A percentile compares a stretch with the other conserved stretches of the same genome.
Conservation (phyloP, 2,329 filamentous ascomycete genomes). For the Clarireedia monteithiana region DNA sequence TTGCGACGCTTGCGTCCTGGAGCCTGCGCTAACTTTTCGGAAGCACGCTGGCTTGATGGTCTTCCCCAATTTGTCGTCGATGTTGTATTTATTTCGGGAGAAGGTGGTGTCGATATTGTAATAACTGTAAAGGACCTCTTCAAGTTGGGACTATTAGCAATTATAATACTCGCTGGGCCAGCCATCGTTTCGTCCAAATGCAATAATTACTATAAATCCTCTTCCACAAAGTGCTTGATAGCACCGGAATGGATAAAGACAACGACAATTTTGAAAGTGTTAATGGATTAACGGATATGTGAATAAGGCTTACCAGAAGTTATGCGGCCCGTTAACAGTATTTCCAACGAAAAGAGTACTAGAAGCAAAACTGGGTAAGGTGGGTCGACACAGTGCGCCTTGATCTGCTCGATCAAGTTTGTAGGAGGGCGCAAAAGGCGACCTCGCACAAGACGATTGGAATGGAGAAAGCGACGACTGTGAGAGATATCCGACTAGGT, state of each 20-base stretch:
- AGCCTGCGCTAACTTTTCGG: slow-evolving; percentile 12
- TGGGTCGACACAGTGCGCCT: background rate
- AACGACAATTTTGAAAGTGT: background rate
- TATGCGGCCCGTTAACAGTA: background rate
- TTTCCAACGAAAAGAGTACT: background rate
- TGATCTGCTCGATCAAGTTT: background rate
- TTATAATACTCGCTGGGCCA: slow-evolving; percentile 16
- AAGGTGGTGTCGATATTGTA: slow-evolving; percentile 14
- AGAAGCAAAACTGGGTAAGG: background rate
- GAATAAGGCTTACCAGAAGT: slow-evolving; percentile 1
- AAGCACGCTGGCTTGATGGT: background rate
- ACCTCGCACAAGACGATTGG: slow-evolving; percentile 4
- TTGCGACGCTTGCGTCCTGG: slow-evolving; percentile 13
- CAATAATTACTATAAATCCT: background rate
- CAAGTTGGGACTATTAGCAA: slow-evolving; percentile 25
- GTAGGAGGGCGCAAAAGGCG: background rate
- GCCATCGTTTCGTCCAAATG: slow-evolving; percentile 13
- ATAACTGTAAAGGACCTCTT: slow-evolving; percentile 25
- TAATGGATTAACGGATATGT: background rate
- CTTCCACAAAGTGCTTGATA: background rate
- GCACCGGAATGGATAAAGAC: background rate
- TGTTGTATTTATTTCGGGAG: slow-evolving; percentile 14
- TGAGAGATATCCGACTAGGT: slow-evolving; percentile 3
- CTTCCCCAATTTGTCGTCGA: slow-evolving; percentile 4
- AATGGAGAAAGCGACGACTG: slow-evolving; percentile 1